A percentile compares a stretch with the other conserved stretches of the same genome.
These are phyloP conservation scores for Potentilla sterilis DNA, from an alignment of 306 rosid species.

Conservation along the genomic window DNA sequence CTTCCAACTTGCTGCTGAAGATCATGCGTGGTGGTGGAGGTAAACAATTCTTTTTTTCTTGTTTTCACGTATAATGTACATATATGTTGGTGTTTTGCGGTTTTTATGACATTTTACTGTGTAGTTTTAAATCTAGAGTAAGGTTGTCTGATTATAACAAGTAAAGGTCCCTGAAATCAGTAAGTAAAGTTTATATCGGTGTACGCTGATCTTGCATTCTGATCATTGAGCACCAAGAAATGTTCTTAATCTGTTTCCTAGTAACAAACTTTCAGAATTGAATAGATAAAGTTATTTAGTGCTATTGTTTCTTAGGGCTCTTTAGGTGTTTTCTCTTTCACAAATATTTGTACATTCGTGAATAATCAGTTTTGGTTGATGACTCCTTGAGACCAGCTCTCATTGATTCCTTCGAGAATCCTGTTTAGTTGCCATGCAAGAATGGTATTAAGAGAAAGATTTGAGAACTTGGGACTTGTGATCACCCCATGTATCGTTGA, in stretches of 20 bases:
- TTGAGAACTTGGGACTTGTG: background rate
- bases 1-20: constrained; percentile 99
- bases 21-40: constrained; percentile 99
- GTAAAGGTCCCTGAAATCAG: background rate
- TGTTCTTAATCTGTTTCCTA: background rate
- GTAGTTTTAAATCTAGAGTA: background rate
- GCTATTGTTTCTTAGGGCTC: background rate
- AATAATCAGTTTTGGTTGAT: background rate
- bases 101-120: background rate
- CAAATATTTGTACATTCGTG: background rate
- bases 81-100: background rate
- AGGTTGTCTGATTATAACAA: background rate
- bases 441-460: background rate
- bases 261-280: background rate
- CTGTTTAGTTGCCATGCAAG: background rate
- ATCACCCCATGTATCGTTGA: background rate
- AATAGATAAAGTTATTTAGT: background rate
- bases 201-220: background rate
- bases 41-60: constrained; percentile 24
- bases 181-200: background rate
- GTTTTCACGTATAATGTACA: background rate
- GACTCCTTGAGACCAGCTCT: constrained; percentile 1
- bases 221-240: background rate
- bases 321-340: background rate
- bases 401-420: background rate